Evolutionary conservation across 306 rosid genomes (phyloP).

Genomic region (Vachellia pachyceras): DNA sequence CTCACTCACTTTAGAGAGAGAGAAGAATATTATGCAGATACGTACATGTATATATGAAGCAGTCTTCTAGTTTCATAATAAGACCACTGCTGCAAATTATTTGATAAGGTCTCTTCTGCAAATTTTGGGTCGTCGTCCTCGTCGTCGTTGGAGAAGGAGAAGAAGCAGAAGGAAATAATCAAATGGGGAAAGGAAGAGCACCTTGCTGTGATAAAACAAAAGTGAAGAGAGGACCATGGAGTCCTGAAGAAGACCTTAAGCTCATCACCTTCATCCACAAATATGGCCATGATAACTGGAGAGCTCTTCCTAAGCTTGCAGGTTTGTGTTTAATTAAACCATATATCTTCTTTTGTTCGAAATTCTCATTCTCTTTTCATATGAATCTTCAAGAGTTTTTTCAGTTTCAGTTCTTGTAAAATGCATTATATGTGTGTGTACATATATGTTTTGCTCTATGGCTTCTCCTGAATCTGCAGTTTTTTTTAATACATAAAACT

Average conservation of each 20-base stretch:
- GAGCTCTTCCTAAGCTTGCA: constrained; percentile 92
- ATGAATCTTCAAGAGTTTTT: background rate
- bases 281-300: constrained; percentile 95
- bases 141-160: background rate
- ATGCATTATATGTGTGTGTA: constrained; percentile 15
- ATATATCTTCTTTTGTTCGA: background rate
- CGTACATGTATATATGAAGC: background rate
- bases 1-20: background rate
- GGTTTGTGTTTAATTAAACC: constrained; percentile 47
- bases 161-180: no score
- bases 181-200: constrained; percentile 91
- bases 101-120: background rate
- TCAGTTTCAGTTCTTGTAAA: background rate
- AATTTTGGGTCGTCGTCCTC: background rate
- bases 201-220: constrained; percentile 90
- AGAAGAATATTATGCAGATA: background rate
- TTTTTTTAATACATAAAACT: background rate
- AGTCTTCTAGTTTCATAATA: background rate
- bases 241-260: constrained; percentile 81
- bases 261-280: constrained; percentile 86
- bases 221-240: constrained; percentile 99
- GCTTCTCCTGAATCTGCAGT: background rate
- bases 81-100: no score
- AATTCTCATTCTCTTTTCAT: constrained; percentile 26
- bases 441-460: background rate